These are phyloP conservation scores for Bassia scoparia DNA, from an alignment of 148 eudicot genomes.

Conservation along the genomic window DNA sequence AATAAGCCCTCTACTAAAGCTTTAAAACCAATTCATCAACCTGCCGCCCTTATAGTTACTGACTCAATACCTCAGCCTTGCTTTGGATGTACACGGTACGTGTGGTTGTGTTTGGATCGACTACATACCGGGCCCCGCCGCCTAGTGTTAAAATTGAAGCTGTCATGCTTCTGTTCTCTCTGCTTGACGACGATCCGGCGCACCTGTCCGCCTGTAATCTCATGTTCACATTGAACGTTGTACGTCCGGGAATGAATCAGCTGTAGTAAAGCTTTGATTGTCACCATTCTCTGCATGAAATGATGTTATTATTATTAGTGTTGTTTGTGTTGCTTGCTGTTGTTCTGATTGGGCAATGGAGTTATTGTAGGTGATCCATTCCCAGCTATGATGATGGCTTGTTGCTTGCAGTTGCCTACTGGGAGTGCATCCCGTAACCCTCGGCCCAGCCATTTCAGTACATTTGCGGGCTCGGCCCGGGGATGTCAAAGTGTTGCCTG, in stretches of 20 bases:
- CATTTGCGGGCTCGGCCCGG: slow-evolving; percentile 12
- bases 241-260: neutral
- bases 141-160: slow-evolving; percentile 17
- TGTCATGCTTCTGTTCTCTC: slow-evolving; percentile 24
- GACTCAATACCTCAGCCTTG: no score
- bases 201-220: slow-evolving; percentile 11
- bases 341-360: no score
- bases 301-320: neutral
- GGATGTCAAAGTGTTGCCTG: neutral
- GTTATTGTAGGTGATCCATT: neutral
- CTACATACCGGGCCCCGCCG: neutral
- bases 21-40: no score
- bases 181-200: slow-evolving; percentile 27
- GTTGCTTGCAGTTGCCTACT: slow-evolving; percentile 7
- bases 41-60: no score
- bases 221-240: slow-evolving; percentile 10
- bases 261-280: neutral
- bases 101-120: no score
- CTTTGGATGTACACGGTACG: no score
- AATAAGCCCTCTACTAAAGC: no score
- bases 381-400: neutral
- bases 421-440: slow-evolving; percentile 21
- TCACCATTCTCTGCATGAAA: slow-evolving; percentile 20
- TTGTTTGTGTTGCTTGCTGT: neutral
- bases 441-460: neutral